A percentile compares a stretch with the other conserved stretches of the same genome.
Conservation (phyloP, 345 rosid genomes). For the Dipteronia dyeriana region DNA sequence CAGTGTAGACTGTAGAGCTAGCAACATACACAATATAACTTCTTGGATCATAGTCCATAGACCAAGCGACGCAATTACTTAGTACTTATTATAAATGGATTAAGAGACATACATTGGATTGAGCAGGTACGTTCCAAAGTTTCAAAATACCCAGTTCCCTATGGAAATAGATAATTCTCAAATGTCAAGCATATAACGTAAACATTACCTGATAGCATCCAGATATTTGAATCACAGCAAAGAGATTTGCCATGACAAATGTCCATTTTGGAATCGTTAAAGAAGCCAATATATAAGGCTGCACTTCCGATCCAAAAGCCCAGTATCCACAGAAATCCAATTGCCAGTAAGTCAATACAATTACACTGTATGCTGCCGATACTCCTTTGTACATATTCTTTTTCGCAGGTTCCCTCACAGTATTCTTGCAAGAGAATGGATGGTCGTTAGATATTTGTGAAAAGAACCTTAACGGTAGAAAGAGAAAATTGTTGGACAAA, state of each 20-base stretch:
- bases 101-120: background rate
- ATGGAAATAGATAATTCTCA: background rate
- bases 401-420: slow-evolving; percentile 46
- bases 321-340: slow-evolving; percentile 53
- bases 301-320: slow-evolving; percentile 56
- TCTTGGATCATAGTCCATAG: background rate
- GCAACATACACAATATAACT: background rate
- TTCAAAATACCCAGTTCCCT: background rate
- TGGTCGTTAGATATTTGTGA: background rate
- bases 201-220: slow-evolving; percentile 56
- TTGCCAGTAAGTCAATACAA: slow-evolving; percentile 48
- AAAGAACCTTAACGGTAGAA: background rate
- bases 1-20: background rate
- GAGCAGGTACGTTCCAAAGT: background rate
- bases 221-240: slow-evolving; percentile 53
- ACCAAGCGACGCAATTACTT: background rate
- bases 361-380: slow-evolving; percentile 45
- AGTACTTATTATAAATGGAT: background rate
- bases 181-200: background rate
- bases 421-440: slow-evolving; percentile 29
- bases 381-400: slow-evolving; percentile 55
- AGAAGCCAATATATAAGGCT: slow-evolving; percentile 50
- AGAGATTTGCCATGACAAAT: slow-evolving; percentile 50
- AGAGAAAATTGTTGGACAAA: background rate
- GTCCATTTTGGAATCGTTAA: slow-evolving; percentile 50